Conservation (phyloP, 139 green algal genomes). For the Raphidocelis subcapitata region DNA sequence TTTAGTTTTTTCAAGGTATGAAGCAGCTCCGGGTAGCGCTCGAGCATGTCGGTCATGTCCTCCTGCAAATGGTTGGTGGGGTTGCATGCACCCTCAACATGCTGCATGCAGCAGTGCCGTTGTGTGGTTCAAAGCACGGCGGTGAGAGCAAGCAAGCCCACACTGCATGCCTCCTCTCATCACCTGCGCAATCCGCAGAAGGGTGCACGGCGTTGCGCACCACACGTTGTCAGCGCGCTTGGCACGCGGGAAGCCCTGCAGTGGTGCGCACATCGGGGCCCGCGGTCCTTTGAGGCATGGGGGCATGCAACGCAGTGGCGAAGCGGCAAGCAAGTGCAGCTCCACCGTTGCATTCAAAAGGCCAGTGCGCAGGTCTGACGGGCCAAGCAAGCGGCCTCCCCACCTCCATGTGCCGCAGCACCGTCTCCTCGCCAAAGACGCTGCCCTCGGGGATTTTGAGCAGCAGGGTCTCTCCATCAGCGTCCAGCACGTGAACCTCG, state of each 20-base stretch:
- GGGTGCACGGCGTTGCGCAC: constrained; percentile 44
- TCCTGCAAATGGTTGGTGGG: constrained; percentile 21
- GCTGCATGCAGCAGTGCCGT: neutral
- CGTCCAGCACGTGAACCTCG: constrained; percentile 44
- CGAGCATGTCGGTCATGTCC: constrained; percentile 43
- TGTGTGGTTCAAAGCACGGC: neutral
- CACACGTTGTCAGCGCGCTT: constrained; percentile 45
- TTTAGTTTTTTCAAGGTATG: constrained; percentile 3
- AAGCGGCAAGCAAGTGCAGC: no score
- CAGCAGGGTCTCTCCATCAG: constrained; percentile 29
- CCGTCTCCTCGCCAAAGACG: constrained; percentile 43
- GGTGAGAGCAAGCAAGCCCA: neutral
- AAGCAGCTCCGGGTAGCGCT: constrained; percentile 43
- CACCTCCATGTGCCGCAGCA: constrained; percentile 35
- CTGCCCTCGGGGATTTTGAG: constrained; percentile 41
- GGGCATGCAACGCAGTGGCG: no score
- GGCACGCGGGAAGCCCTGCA: constrained; percentile 27
- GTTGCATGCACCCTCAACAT: neutral
- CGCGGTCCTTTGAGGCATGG: no score
- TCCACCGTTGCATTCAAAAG: no score
- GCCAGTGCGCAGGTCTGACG: no score
- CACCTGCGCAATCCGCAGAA: constrained; percentile 31
- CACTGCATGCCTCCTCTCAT: neutral
- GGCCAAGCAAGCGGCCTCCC: no score
- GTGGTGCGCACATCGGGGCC: no score